These are phyloP conservation scores for Fusarium liriodendri DNA, from an alignment of 2,329 filamentous ascomycete species.

Conservation along the genomic window DNA sequence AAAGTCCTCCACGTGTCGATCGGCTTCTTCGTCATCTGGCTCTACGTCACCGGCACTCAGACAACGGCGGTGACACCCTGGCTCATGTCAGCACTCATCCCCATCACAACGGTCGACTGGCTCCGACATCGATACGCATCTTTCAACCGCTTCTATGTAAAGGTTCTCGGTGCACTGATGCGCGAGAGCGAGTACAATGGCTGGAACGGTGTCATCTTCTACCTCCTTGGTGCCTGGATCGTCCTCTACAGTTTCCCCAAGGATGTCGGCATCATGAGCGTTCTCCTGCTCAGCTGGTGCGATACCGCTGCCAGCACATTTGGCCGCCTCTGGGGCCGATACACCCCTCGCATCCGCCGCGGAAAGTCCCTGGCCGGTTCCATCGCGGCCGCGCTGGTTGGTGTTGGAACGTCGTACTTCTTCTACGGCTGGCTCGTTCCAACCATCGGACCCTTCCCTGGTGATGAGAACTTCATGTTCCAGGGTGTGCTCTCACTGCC, in stretches of 20 bases:
- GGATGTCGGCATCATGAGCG: constrained; percentile 89
- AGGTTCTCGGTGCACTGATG: constrained; percentile 89
- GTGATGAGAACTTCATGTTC: constrained; percentile 82
- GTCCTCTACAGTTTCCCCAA: constrained; percentile 91
- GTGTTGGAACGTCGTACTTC: constrained; percentile 82
- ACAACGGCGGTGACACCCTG: constrained; percentile 83
- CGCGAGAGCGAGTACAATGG: constrained; percentile 93
- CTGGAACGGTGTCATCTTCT: constrained; percentile 98
- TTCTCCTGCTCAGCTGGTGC: constrained; percentile 95
- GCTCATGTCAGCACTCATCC: constrained; percentile 82
- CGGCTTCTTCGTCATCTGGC: constrained; percentile 89
- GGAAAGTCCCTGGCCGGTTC: constrained; percentile 95
- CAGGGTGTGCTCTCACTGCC: constrained; percentile 81
- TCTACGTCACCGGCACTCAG: constrained; percentile 85
- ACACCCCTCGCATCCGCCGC: constrained; percentile 84
- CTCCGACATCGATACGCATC: constrained; percentile 84
- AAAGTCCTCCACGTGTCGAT: constrained; percentile 96
- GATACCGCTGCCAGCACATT: constrained; percentile 97
- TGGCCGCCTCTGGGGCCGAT: constrained; percentile 87
- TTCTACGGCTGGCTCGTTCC: constrained; percentile 93
- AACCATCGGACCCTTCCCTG: constrained; percentile 71
- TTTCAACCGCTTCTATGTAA: constrained; percentile 90
- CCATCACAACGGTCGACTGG: constrained; percentile 84
- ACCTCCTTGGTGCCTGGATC: constrained; percentile 89
- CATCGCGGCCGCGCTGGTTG: constrained; percentile 83